phyloP scores from a whole-genome alignment of 345 rosid genomes.

The Euphorbia peplus region DNA sequence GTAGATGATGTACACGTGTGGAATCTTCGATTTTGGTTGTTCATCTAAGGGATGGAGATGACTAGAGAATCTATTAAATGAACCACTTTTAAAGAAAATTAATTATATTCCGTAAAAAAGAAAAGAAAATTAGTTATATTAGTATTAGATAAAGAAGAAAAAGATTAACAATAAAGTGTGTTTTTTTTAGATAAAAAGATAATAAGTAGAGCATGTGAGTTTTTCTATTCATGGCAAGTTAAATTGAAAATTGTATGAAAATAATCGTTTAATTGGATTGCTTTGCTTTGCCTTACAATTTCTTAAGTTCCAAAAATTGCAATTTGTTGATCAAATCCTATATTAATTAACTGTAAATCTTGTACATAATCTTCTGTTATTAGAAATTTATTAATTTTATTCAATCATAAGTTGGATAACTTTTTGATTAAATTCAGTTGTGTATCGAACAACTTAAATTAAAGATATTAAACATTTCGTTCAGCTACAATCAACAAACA shows the following conservation, averaged over 20 bases:
- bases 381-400: too few species aligned
- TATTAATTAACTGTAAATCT: too few species aligned
- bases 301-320: not conserved
- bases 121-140: not conserved
- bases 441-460: too few species aligned
- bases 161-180: not conserved
- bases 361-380: too few species aligned
- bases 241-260: not conserved
- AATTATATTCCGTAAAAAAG: too few species aligned
- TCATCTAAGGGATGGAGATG: too few species aligned
- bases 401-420: too few species aligned
- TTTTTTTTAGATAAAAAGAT: not conserved
- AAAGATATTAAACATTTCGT: too few species aligned
- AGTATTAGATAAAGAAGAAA: not conserved
- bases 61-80: slow-evolving; percentile 7
- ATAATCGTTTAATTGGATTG: too few species aligned
- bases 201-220: not conserved
- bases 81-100: slow-evolving; percentile 3
- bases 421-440: too few species aligned
- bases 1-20: not conserved
- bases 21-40: not conserved
- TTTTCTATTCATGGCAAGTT: not conserved
- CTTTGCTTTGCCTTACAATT: not conserved
- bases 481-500: too few species aligned
- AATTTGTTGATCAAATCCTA: not conserved